phyloP scores from a whole-genome alignment of 2,329 filamentous ascomycete genomes.

The Triangularia setosa region DNA sequence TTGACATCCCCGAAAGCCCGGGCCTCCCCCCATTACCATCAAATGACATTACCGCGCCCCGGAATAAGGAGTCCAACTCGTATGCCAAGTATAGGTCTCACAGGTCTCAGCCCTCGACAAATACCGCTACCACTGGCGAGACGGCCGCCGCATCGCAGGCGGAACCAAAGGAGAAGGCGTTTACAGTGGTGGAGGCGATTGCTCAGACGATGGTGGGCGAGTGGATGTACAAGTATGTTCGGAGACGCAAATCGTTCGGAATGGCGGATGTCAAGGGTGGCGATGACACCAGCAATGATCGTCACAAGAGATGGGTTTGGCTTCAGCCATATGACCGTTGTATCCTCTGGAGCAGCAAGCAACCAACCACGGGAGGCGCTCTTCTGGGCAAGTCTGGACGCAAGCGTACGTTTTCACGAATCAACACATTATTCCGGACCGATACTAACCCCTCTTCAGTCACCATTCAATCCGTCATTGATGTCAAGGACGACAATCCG shows the following conservation, averaged over 20 bases:
- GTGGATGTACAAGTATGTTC: slow-evolving; percentile 91
- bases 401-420: slow-evolving; percentile 66
- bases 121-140: slow-evolving; percentile 47
- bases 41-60: slow-evolving; percentile 66
- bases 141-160: slow-evolving; percentile 50
- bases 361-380: slow-evolving; percentile 81
- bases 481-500: slow-evolving; percentile 91
- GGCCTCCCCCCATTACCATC: slow-evolving; percentile 67
- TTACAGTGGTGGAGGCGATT: slow-evolving; percentile 89
- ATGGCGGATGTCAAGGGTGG: slow-evolving; percentile 63
- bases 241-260: slow-evolving; percentile 85
- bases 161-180: slow-evolving; percentile 58
- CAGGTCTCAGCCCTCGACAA: slow-evolving; percentile 58
- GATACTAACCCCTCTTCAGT: slow-evolving; percentile 52
- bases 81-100: slow-evolving; percentile 42
- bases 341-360: slow-evolving; percentile 98
- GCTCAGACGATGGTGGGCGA: slow-evolving; percentile 98
- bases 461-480: slow-evolving; percentile 89
- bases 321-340: slow-evolving; percentile 92
- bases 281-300: slow-evolving; percentile 69
- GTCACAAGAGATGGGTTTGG: slow-evolving; percentile 98
- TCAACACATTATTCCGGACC: neutral
- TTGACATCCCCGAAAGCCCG: slow-evolving; percentile 63
- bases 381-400: slow-evolving; percentile 91
- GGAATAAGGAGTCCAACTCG: slow-evolving; percentile 37